These are phyloP conservation scores for Monosporascus sp. DNA, from an alignment of 2,329 filamentous ascomycete genomes.

Conservation along the genomic window DNA sequence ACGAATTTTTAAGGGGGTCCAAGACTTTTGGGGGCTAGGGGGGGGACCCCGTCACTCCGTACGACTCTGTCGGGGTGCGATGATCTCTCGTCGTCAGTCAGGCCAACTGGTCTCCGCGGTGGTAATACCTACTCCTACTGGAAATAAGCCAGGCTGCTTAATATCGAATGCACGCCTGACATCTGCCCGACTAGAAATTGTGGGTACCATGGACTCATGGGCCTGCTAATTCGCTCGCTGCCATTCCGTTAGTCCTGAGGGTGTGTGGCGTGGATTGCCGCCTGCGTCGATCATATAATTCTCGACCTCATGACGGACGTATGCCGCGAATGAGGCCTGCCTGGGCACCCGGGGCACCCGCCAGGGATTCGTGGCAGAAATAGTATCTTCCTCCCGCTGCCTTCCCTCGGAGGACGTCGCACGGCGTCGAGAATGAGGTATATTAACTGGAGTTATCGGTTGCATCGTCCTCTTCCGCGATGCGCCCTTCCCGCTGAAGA, in stretches of 20 bases:
- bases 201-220: not conserved
- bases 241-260: not conserved
- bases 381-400: not conserved
- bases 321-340: too few species aligned
- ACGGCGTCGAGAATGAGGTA: not conserved
- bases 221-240: not conserved
- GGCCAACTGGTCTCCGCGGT: not conserved
- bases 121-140: too few species aligned
- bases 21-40: not conserved
- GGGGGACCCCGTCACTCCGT: not conserved
- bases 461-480: too few species aligned
- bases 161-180: not conserved
- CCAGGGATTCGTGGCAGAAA: not conserved
- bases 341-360: not conserved
- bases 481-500: slow-evolving; percentile 1
- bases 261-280: not conserved
- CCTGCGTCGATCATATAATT: not conserved
- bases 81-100: not conserved
- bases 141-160: too few species aligned
- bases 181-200: not conserved
- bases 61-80: too few species aligned
- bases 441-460: too few species aligned
- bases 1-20: not conserved
- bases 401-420: not conserved
- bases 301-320: not conserved